Evolutionary conservation across 2,329 filamentous ascomycete genomes (phyloP), one percentile per base, ranked within the genome.

Genomic region (Curvularia eragrostidis): DNA sequence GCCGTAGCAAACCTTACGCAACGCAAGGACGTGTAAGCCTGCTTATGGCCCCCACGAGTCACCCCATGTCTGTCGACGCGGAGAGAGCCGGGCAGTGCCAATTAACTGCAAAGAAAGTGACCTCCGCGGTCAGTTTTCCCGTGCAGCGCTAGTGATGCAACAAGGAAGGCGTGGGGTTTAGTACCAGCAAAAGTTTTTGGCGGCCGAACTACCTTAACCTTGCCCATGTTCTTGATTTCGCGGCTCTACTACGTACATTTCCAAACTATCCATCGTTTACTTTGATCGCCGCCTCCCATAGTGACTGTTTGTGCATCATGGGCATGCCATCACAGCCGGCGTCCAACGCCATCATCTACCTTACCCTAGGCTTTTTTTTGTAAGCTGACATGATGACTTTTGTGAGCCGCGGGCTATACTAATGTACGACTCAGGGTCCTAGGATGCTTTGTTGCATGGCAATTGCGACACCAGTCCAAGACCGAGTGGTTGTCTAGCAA

Each of bases 261-360:
- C 58, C 36, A n/a, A 36, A 19, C 21, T 24, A 56, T 51, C 44
- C 51, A 57, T 47, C 47, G 53, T 56, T 53, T 52, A 52, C 51
- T 48, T 36, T 23, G 42, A 56, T 50, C 34, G 43, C 39, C 42
- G 48, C 28, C 44, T 42, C 26, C 39, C 48, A 59, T 41, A 38
- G 24, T 32, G n/a, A 21, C 53, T 49, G 49, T 28, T 52, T 36
- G 8, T 8, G 13, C 46, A 62, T 41, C 47, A 95, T 94, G 91
- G 89, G 89, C 19, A 84, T 88, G 66, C 90, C 90, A 57, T 93
- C 91, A 1, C 86, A 82, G 54, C 80, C 85, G 83, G 90, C 90
- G 73, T 93, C 91, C 30, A 93, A 94, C 81, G 90, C 90, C 82
- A 82, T 94, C 74, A 89, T 95, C 74, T 94, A 93, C 74, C 80